phyloP scores from a whole-genome alignment of 441 rosid species.

The Cnidoscolus chayamansa region DNA sequence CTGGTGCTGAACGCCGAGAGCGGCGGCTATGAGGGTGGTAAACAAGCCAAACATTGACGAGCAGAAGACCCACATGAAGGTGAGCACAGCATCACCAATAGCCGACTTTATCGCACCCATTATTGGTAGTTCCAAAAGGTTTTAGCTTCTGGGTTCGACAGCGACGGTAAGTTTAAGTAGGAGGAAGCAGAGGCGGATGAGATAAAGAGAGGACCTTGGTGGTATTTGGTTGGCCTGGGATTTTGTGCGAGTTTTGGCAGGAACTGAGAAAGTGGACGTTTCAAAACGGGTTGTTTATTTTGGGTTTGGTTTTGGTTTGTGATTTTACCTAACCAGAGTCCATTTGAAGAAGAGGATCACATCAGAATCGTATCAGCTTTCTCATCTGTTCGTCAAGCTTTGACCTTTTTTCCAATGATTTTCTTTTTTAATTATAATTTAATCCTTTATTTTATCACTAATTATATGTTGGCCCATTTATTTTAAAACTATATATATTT shows the following conservation, averaged over 20 bases:
- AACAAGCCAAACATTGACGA: conserved; percentile 68
- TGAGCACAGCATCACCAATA: conserved; percentile 56
- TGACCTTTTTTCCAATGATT: no score
- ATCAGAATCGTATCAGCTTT: no score
- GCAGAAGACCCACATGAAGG: conserved; percentile 70
- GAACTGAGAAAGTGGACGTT: not conserved
- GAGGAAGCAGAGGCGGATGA: not conserved
- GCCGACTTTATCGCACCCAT: conserved; percentile 71
- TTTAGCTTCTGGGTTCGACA: not conserved
- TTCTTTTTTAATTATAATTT: no score
- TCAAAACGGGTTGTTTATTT: not conserved
- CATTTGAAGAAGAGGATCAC: not conserved
- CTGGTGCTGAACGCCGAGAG: conserved; percentile 43
- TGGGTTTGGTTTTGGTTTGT: not conserved
- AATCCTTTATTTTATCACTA: no score
- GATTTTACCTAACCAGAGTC: no score
- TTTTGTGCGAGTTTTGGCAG: not conserved
- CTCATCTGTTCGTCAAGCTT: no score
- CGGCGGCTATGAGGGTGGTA: conserved; percentile 47
- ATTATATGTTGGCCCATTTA: no score
- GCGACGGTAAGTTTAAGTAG: not conserved
- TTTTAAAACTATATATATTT: no score
- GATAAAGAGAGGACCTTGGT: not conserved
- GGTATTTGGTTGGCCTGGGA: not conserved
- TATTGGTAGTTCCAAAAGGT: conserved; percentile 23